Base-by-base conservation (phyloP, 495 filamentous ascomycete genomes). In the Margaritispora aquatica region DNA sequence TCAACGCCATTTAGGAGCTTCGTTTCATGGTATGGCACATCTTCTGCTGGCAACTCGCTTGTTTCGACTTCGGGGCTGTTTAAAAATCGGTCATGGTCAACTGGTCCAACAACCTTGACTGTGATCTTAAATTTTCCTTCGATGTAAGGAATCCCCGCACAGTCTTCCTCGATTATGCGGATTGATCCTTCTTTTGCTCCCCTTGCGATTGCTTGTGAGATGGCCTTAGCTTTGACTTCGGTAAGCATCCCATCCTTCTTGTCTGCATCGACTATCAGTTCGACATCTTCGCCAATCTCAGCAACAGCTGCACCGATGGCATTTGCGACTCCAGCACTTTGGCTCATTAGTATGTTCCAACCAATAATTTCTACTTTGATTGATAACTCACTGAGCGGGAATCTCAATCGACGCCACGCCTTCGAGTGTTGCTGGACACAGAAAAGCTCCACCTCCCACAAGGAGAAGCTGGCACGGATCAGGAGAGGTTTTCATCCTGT, bases 271-370 rank as follows among this genome's bases (percentile, higher is more conserved):
- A 34, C 65, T 22, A 75, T 66, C 0, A 65, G 71, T 38, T 75
- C 72, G 20, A 74, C 66, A 1, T 72, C 66, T 23, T 67, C 71
- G 47, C 63, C 66, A 26, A 71, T 67, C 59, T 66, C 68, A 9
- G 70, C 69, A 23, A 69, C 68, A 0, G 71, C 71, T 44, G 80
- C 80, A 2, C 80, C 79, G 26, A 83, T 75, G 0, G 80, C 79
- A 63, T 83, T 83, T 1, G 79, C 80, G 13, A 80, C 74, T 19
- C 69, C 73, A 13, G 53, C 8, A 34, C 27, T 11, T 27, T 19
- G 65, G 62, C 54, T 51, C 69, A 50, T 62, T 62, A 2, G 69
- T 68, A 15, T 74, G 29, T 7, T n/a, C n/a, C n/a, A n/a, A n/a
- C n/a, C n/a, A n/a, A n/a, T n/a, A n/a, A n/a, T n/a, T n/a, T n/a